Base-by-base conservation (phyloP, 345 rosid species). In the Theobroma cacao region DNA sequence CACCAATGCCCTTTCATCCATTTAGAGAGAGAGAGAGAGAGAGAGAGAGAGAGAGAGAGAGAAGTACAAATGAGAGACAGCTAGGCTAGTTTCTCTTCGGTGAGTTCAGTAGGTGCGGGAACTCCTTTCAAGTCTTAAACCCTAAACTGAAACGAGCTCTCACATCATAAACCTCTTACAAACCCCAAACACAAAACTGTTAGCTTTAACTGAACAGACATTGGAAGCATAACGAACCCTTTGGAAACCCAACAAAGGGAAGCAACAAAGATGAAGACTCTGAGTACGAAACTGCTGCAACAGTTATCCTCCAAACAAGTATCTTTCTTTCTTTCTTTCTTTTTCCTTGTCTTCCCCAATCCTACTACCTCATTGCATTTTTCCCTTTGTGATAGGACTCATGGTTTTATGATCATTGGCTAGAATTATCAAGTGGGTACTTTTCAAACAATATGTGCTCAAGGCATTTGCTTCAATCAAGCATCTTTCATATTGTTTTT, bases 241-340 rank as follows among this genome's bases (percentile, higher is more conserved):
- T 52, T n/a, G n/a, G n/a, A n/a, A 2, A 14, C 5, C 20, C 65
- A 60, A 62, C 17, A 10, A 2, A 24, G 31, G 31, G 40, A 34
- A 72, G 28, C 75, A 53, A n/a, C 72, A n/a, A 80, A 79, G 73
- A 88, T 88, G 91, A 86, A 82, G 75, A 61, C 81, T 52, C 69
- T 86, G 59, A 75, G 58, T 1, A 82, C 83, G 72, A 86, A 82
- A 82, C 81, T 85, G 64, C 74, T 62, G 81, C 86, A 77, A 31
- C 86, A 83, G 78, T 77, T 78, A 70, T 81, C 81, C 55, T 67
- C 52, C 79, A 80, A 62, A 75, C 82, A 80, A 77, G 90, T 84
- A 55, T 50, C 74, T 73, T 78, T 66, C 36, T 52, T 78, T 33
- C 15, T 26, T 17, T 50, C 74, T 73, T 78, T 66, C 36, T 52